A percentile compares a stretch with the other conserved stretches of the same genome.
Evolutionary conservation across 2,329 filamentous ascomycete genomes (phyloP).

Genomic region (Simplicillium sp.): DNA sequence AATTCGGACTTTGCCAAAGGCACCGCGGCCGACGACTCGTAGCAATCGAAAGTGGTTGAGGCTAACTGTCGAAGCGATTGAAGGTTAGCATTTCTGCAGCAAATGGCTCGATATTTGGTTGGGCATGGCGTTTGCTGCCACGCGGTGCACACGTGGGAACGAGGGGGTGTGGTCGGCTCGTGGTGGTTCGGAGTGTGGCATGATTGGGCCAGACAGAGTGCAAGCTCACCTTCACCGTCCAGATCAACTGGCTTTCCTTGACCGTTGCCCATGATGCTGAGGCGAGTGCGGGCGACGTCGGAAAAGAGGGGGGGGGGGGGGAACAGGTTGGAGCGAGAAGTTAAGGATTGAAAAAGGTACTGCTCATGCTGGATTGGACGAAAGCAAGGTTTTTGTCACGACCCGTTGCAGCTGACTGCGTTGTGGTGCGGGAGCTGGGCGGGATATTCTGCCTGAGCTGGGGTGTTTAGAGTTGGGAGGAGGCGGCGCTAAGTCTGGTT

Average conservation of each 20-base stretch:
- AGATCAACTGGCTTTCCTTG: conserved; percentile 89
- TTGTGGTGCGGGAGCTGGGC: too few relatives aligned
- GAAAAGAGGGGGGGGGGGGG: conserved; percentile 1
- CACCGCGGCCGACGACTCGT: conserved; percentile 92
- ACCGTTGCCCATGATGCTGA: conserved; percentile 72
- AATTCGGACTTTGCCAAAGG: conserved; percentile 97
- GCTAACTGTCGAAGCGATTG: conserved; percentile 53
- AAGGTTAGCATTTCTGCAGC: conserved; percentile 5
- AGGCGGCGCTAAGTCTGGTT: too few relatives aligned
- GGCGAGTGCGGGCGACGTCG: conserved; percentile 12
- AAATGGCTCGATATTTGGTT: conserved; percentile 1
- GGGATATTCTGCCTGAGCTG: too few relatives aligned
- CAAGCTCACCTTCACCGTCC: conserved; percentile 72
- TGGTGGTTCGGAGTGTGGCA: conserved; percentile 6
- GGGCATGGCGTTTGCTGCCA: conserved; percentile 9
- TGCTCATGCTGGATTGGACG: conserved; percentile 13
- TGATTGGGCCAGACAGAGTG: conserved; percentile 5
- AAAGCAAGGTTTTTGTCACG: too few relatives aligned
- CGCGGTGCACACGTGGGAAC: conserved; percentile 14
- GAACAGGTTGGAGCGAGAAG: too few relatives aligned
- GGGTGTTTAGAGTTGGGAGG: too few relatives aligned
- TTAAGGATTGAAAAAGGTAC: too few relatives aligned
- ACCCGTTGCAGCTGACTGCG: too few relatives aligned
- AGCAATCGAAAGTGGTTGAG: conserved; percentile 95
- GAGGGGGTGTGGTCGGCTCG: conserved; percentile 10